A percentile compares a stretch with the other conserved stretches of the same genome.
Evolutionary conservation across 148 eudicot genomes (phyloP).

Genomic region (Persicaria tinctoria): DNA sequence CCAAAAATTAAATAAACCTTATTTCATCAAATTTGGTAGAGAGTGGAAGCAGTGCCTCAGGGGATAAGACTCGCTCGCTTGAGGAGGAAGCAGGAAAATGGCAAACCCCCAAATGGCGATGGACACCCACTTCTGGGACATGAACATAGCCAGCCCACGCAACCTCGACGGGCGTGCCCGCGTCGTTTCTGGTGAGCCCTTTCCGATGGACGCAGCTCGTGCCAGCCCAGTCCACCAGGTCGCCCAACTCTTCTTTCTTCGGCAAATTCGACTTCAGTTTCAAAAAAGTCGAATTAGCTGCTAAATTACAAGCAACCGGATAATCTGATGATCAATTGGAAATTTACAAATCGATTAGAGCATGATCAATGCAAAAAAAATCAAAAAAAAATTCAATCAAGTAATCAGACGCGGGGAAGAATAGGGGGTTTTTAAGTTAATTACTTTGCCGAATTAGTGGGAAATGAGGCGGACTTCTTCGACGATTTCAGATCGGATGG

Average conservation of each 20-base stretch:
- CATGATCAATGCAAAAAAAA: background rate
- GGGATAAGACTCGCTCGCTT: background rate
- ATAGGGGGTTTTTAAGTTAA: background rate
- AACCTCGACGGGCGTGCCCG: constrained; percentile 51
- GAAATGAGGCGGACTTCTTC: constrained; percentile 59
- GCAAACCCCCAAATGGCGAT: constrained; percentile 66
- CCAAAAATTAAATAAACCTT: no score
- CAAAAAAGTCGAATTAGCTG: background rate
- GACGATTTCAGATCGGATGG: constrained; percentile 82
- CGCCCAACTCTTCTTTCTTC: constrained; percentile 50
- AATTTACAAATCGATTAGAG: background rate
- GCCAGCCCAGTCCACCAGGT: constrained; percentile 43
- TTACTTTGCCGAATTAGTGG: constrained; percentile 56
- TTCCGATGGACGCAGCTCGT: constrained; percentile 54
- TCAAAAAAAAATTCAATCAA: background rate
- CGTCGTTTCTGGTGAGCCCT: constrained; percentile 55
- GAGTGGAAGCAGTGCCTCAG: background rate
- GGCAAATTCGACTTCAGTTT: constrained; percentile 10
- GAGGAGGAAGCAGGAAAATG: constrained; percentile 25
- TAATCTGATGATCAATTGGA: background rate
- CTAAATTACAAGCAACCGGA: background rate
- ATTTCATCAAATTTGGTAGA: background rate
- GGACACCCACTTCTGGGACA: constrained; percentile 73
- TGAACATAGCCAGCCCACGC: constrained; percentile 44
- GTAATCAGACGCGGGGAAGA: background rate